Percentiles rank a stretch among this genome's conserved stretches.
phyloP scores from a whole-genome alignment of 202 grass and related monocot species.

The Dendrocalamus latiflorus region DNA sequence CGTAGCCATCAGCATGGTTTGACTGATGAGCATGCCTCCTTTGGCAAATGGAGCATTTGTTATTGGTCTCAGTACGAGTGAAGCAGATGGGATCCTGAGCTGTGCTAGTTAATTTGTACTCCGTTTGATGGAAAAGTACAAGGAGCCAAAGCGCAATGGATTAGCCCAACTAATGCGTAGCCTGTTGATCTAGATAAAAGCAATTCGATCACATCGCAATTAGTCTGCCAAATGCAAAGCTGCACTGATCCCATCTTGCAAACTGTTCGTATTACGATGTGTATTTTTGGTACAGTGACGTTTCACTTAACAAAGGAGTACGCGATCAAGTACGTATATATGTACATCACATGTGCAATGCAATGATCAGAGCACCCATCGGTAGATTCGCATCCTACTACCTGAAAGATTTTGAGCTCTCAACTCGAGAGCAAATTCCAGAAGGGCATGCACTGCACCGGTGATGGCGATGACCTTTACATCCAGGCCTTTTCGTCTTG shows the following conservation, averaged over 20 bases:
- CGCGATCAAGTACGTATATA: no score
- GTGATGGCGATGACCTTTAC: conserved; percentile 5
- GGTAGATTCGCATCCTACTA: not conserved
- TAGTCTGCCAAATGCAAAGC: not conserved
- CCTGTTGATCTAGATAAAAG: not conserved
- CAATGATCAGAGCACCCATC: not conserved
- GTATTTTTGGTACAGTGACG: not conserved
- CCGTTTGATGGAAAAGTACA: not conserved
- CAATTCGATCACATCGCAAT: no score
- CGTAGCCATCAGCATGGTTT: conserved; percentile 1
- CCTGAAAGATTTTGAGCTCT: not conserved
- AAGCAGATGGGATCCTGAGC: not conserved
- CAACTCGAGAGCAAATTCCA: not conserved
- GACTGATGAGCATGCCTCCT: not conserved
- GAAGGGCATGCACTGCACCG: not conserved
- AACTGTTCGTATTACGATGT: not conserved
- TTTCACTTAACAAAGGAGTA: no score
- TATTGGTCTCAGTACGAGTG: not conserved
- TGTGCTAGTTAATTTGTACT: not conserved
- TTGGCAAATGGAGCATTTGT: not conserved
- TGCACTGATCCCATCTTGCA: not conserved
- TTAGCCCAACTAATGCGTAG: not conserved
- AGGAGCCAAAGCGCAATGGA: not conserved
- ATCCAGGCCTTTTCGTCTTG: no score
- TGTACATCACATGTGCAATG: not conserved